phyloP scores from a whole-genome alignment of 2,329 filamentous ascomycete genomes.

The Orbilia ellipsospora region DNA sequence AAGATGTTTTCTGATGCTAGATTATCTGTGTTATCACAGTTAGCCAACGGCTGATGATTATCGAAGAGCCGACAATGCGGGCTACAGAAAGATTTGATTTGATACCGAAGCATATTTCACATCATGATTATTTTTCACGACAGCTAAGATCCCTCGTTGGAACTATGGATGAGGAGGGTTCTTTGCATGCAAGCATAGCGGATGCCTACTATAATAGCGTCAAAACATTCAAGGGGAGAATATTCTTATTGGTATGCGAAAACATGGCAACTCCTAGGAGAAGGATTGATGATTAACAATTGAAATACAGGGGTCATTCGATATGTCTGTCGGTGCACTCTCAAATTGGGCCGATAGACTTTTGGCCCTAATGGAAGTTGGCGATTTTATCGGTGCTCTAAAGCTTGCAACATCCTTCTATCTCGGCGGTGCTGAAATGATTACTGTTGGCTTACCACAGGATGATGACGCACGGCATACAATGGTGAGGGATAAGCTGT shows the following conservation, averaged over 20 bases:
- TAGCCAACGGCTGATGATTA: conserved; percentile 88
- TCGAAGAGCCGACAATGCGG: conserved; percentile 88
- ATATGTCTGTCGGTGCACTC: conserved; percentile 86
- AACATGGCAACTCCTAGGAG: background rate
- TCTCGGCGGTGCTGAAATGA: conserved; percentile 87
- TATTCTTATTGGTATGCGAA: conserved; percentile 77
- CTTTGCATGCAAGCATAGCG: conserved; percentile 94
- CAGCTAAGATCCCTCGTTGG: conserved; percentile 88
- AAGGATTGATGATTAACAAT: conserved; percentile 22
- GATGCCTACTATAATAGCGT: conserved; percentile 99
- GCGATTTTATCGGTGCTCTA: conserved; percentile 94
- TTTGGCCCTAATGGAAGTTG: conserved; percentile 92
- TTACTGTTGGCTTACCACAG: conserved; percentile 92
- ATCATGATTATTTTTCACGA: conserved; percentile 86
- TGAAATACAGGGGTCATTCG: conserved; percentile 74
- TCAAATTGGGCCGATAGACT: conserved; percentile 98
- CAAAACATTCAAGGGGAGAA: conserved; percentile 89
- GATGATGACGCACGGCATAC: conserved; percentile 78
- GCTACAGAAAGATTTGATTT: conserved; percentile 96
- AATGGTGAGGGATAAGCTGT: conserved; percentile 85
- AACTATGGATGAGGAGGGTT: conserved; percentile 86
- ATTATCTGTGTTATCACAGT: conserved; percentile 92
- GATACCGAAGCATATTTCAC: conserved; percentile 90
- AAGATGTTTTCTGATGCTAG: conserved; percentile 67
- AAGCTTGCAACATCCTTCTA: conserved; percentile 92